Percentiles rank a stretch among this genome's conserved stretches.
Evolutionary conservation across 2,329 filamentous ascomycete species (phyloP).

Genomic region (Fusarium palustre): DNA sequence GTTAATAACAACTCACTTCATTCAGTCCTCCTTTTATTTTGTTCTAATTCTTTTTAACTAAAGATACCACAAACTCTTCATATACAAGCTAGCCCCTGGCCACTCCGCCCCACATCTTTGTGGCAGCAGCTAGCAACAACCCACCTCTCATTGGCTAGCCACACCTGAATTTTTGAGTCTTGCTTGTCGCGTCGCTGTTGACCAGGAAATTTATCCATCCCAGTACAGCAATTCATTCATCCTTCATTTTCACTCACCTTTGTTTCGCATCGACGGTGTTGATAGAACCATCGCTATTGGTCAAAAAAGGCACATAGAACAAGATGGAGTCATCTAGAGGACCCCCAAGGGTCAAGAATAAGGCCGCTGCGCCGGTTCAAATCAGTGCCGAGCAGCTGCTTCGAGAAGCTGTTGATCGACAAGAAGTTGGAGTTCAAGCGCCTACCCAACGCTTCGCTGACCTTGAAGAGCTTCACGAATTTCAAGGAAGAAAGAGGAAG

Average conservation of each 20-base stretch:
- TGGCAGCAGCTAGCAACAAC: neutral
- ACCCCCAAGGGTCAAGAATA: slow-evolving; percentile 98
- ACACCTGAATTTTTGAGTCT: slow-evolving; percentile 44
- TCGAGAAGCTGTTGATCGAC: slow-evolving; percentile 95
- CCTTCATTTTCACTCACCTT: slow-evolving; percentile 3
- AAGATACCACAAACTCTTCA: too few relatives aligned
- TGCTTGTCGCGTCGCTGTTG: slow-evolving; percentile 38
- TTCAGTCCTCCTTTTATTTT: neutral
- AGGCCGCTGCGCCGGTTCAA: slow-evolving; percentile 89
- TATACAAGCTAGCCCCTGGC: neutral
- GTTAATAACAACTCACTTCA: too few relatives aligned
- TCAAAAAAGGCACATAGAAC: slow-evolving; percentile 25
- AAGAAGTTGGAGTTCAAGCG: slow-evolving; percentile 87
- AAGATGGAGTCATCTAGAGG: slow-evolving; percentile 91
- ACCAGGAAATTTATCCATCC: slow-evolving; percentile 22
- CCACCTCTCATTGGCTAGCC: slow-evolving; percentile 27
- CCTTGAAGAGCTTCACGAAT: slow-evolving; percentile 97
- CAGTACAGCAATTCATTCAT: neutral
- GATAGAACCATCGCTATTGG: neutral
- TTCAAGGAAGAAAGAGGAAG: slow-evolving; percentile 93
- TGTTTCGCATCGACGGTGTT: neutral
- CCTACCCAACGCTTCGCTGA: slow-evolving; percentile 96
- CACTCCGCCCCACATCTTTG: neutral
- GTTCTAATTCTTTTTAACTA: neutral
- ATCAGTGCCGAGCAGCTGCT: slow-evolving; percentile 98